Evolutionary conservation across 176 grass and related monocot species (phyloP).

Genomic region (Elaeis guineensis): DNA sequence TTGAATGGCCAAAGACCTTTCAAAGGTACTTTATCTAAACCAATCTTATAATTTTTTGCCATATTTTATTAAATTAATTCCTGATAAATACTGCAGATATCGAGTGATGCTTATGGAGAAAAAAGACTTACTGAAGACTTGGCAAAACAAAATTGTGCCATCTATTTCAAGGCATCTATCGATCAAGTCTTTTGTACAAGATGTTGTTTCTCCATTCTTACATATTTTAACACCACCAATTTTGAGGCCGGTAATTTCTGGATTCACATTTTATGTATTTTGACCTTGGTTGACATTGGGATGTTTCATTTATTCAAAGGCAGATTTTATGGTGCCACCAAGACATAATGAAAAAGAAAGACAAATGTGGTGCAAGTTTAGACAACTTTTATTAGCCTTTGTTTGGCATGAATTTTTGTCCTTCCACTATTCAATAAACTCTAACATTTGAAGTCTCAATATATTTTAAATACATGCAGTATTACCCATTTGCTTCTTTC

Average conservation of each 20-base stretch:
- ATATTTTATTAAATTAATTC: constrained; percentile 2
- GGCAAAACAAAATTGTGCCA: constrained; percentile 72
- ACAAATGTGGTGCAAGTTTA: too few relatives aligned
- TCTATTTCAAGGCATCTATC: constrained; percentile 84
- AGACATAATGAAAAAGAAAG: too few relatives aligned
- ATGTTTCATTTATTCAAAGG: too few relatives aligned
- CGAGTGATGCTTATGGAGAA: constrained; percentile 69
- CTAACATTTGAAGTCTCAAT: too few relatives aligned
- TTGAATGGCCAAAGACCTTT: constrained; percentile 90
- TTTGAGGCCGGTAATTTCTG: constrained; percentile 75
- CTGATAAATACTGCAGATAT: constrained; percentile 38
- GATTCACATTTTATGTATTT: too few relatives aligned
- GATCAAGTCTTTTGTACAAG: constrained; percentile 69
- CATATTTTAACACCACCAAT: constrained; percentile 72
- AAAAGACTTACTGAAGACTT: constrained; percentile 67
- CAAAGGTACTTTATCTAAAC: constrained; percentile 45
- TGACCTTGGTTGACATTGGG: too few relatives aligned
- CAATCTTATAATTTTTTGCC: constrained; percentile 3
- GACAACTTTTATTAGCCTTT: too few relatives aligned
- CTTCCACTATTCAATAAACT: too few relatives aligned
- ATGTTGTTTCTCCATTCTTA: constrained; percentile 65
- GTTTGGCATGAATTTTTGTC: too few relatives aligned
- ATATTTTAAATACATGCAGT: too few relatives aligned
- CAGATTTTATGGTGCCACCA: too few relatives aligned
- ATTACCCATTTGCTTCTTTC: too few relatives aligned